phyloP scores from a whole-genome alignment of 2,329 filamentous ascomycete genomes.

The Pseudocercospora pini-densiflorae region DNA sequence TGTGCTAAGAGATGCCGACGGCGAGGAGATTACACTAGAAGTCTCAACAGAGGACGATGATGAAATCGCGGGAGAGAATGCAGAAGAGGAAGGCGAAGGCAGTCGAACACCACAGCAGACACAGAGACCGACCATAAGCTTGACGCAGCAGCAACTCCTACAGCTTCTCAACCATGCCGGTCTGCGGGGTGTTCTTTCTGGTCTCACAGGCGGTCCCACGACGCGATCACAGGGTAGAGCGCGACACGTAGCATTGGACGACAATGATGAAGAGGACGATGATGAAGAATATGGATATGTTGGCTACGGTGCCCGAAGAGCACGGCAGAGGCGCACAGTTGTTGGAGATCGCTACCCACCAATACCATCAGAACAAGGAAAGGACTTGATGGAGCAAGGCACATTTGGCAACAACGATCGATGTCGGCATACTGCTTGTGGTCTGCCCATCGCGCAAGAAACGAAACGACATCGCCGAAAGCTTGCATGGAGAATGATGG shows the following conservation, averaged over 20 bases:
- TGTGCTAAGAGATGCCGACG: constrained; percentile 34
- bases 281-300: constrained; percentile 46
- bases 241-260: constrained; percentile 32
- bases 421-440: constrained; percentile 53
- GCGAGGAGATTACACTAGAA: constrained; percentile 35
- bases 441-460: constrained; percentile 35
- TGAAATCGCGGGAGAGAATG: constrained; percentile 36
- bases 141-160: constrained; percentile 54
- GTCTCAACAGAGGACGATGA: constrained; percentile 29
- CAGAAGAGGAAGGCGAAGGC: constrained; percentile 32
- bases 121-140: constrained; percentile 33
- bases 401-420: constrained; percentile 73
- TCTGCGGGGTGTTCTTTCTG: constrained; percentile 57
- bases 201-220: constrained; percentile 28
- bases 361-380: constrained; percentile 78
- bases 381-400: constrained; percentile 79
- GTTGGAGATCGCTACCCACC: constrained; percentile 69
- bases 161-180: constrained; percentile 59
- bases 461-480: constrained; percentile 61
- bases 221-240: constrained; percentile 33
- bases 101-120: constrained; percentile 33
- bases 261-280: constrained; percentile 29
- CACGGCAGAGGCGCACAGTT: constrained; percentile 53
- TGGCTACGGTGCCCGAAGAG: constrained; percentile 47
- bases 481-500: constrained; percentile 73